phyloP scores from a whole-genome alignment of 2,329 filamentous ascomycete genomes.

The Neodidymelliopsis sp. region DNA sequence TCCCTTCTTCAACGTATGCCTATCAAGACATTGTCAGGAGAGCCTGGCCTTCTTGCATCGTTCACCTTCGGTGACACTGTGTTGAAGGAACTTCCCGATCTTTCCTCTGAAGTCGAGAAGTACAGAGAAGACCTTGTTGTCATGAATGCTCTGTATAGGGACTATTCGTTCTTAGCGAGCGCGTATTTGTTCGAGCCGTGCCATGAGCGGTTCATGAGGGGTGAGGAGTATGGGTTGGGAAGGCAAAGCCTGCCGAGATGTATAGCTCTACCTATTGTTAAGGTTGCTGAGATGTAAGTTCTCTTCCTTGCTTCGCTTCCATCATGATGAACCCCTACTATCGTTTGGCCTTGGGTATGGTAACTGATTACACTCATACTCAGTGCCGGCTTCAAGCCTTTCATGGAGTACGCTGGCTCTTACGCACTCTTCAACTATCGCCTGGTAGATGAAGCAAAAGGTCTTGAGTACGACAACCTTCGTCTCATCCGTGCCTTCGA shows the following conservation, averaged over 20 bases:
- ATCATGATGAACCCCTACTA: too few relatives aligned
- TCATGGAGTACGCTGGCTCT: slow-evolving; percentile 81
- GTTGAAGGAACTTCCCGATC: slow-evolving; percentile 75
- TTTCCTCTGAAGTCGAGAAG: slow-evolving; percentile 75
- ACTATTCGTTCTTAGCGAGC: slow-evolving; percentile 90
- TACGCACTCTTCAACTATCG: slow-evolving; percentile 71
- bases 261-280: slow-evolving; percentile 82
- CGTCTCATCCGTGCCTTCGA: slow-evolving; percentile 92
- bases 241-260: slow-evolving; percentile 74
- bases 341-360: background rate
- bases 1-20: slow-evolving; percentile 79
- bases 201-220: slow-evolving; percentile 73
- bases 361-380: slow-evolving; percentile 28
- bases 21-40: slow-evolving; percentile 75
- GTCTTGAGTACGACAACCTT: slow-evolving; percentile 68
- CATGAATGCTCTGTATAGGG: slow-evolving; percentile 86
- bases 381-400: slow-evolving; percentile 80
- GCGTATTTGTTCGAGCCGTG: slow-evolving; percentile 92
- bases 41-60: slow-evolving; percentile 77
- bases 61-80: slow-evolving; percentile 79
- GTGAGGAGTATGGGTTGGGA: slow-evolving; percentile 79
- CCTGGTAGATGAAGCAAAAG: slow-evolving; percentile 62
- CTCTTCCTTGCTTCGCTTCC: background rate
- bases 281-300: slow-evolving; percentile 84
- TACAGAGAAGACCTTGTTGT: slow-evolving; percentile 75